These are phyloP conservation scores for Fraxinus angustifolia DNA, from an alignment of 305 asterid genomes.

Conservation along the genomic window DNA sequence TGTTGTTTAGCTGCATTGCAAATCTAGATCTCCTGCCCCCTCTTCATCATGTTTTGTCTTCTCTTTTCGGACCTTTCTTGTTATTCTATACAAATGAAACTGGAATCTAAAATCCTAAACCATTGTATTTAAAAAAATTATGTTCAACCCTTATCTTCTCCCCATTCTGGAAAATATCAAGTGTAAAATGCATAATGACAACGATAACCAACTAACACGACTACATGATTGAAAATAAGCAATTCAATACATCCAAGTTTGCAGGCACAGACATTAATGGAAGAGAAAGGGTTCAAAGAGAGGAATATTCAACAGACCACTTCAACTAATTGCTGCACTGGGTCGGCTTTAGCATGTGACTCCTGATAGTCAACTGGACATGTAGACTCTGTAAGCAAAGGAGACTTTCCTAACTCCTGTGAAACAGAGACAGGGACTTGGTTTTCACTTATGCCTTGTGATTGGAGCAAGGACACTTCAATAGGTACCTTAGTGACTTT, in stretches of 20 bases:
- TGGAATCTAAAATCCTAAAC: neutral
- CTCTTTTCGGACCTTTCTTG: neutral
- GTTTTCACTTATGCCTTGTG: conserved; percentile 15
- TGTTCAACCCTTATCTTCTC: neutral
- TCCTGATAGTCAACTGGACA: conserved; percentile 19
- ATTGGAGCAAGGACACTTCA: conserved; percentile 12
- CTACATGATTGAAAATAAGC: neutral
- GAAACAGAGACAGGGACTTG: conserved; percentile 20
- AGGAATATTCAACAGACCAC: conserved; percentile 39
- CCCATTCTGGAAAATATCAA: neutral
- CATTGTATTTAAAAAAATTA: neutral
- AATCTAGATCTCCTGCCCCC: neutral
- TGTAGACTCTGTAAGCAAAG: conserved; percentile 28
- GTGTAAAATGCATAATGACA: neutral
- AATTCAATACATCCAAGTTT: neutral
- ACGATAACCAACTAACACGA: neutral
- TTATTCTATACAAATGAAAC: neutral
- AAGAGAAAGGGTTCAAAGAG: neutral
- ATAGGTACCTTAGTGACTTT: conserved; percentile 19
- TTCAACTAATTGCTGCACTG: conserved; percentile 31
- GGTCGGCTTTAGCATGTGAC: conserved; percentile 14
- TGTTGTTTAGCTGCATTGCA: neutral
- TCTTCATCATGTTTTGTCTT: neutral
- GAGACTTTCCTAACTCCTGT: conserved; percentile 17
- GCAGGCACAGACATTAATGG: neutral